These are phyloP conservation scores for Aspergillus pseudoterreus DNA, from an alignment of 2,329 filamentous ascomycete genomes.

Conservation along the genomic window DNA sequence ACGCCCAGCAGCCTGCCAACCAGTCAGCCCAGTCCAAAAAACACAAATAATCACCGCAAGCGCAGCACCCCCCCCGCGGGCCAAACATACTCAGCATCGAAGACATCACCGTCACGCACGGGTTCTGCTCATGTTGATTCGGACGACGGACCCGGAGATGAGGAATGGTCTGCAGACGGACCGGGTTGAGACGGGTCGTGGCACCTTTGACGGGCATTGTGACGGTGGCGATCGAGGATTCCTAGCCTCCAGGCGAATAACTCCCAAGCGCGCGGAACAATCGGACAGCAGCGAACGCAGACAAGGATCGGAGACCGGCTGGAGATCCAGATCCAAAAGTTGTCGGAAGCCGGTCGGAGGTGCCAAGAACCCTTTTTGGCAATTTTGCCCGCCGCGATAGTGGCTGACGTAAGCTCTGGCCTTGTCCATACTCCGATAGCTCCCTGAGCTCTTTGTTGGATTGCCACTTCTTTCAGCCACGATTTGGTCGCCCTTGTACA, in stretches of 20 bases:
- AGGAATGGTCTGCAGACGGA: constrained; percentile 45
- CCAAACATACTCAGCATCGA: constrained; percentile 59
- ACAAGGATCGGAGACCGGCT: constrained; percentile 5
- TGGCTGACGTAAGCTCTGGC: constrained; percentile 27
- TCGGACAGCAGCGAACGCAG: constrained; percentile 10
- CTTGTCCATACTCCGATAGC: not conserved
- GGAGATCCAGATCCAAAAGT: constrained; percentile 5
- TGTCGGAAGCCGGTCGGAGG: constrained; percentile 9
- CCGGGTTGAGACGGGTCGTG: constrained; percentile 43
- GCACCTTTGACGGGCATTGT: constrained; percentile 43
- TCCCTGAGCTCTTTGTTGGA: not conserved
- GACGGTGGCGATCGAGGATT: constrained; percentile 3
- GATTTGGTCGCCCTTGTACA: too few species aligned
- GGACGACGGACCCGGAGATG: constrained; percentile 63
- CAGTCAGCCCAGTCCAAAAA: not conserved
- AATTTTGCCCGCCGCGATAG: constrained; percentile 25
- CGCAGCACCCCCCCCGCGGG: not conserved
- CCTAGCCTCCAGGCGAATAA: not conserved
- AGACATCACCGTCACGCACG: constrained; percentile 64
- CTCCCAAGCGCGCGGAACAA: not conserved
- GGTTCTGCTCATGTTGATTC: constrained; percentile 59
- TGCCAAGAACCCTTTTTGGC: constrained; percentile 14
- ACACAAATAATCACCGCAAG: not conserved
- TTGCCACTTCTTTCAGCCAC: not conserved
- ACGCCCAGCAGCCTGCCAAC: constrained; percentile 44